Base-by-base conservation (phyloP, 1,139 yeast species). In the Saccharomyces pastorianus region DNA sequence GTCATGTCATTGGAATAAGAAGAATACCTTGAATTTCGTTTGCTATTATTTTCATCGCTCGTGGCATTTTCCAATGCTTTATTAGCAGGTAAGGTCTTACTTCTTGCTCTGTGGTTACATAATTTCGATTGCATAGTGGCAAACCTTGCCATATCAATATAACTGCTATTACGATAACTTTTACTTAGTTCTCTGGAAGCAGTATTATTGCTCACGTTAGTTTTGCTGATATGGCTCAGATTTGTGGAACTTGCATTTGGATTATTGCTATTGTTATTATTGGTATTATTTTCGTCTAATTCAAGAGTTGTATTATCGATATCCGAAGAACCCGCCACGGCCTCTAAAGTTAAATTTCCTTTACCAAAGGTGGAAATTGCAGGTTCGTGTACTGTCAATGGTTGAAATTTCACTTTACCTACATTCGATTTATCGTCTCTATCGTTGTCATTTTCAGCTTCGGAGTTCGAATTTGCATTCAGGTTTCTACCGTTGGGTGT, bases 271-370 rank as follows among this genome's bases (percentile, higher is more conserved):
- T 20, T 41, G 13, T 23, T 20, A 20, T 14, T 38, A 51, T 44
- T 47, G 41, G 50, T 48, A 13, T 49, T 38, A 25, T 38, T 26
- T 28, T 31, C 41, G 28, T 48, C 53, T 20, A 44, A 53, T 46
- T 48, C 42, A 8, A 38, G 2, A 6, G 23, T 38, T 38, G 50
- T 46, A 14, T 55, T 55, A 25, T 54, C 59, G 4, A 58, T 48
- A 27, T 51, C 51, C 3, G 59, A 48, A 3, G 58, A 47, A 23
- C 50, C 59, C 47, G 44, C 81, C 53, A 84, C 75, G 46, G 80
- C 79, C 51, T 81, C 84, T 17, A 89, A 71, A 0, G 85, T 76
- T 52, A 89, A 73, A 56, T 82, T 82, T 1, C 96, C 96, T 54
- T 77, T 75, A 1, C 96, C 96, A 59, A 88, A 68, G 0, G 95